Base-by-base conservation (phyloP, 768 basidiomycete species). In the Boletus pseudopeckii region DNA sequence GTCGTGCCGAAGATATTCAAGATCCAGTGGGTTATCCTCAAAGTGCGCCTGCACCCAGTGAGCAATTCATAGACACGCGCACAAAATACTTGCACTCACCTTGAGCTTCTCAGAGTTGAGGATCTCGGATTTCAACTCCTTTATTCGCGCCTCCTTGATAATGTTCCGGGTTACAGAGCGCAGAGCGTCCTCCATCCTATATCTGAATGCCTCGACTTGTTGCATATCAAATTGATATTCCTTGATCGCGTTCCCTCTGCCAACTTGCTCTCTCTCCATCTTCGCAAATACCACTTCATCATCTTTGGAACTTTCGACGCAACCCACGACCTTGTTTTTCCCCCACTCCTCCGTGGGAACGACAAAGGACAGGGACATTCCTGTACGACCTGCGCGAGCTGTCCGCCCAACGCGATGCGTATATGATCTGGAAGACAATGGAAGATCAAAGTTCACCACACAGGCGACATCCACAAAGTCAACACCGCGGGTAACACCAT, bases 401-500 rank as follows among this genome's bases (percentile, higher is more conserved):
- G 97, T 99, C 24, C 97, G 85, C 13, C 97, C 97, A 15, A 98
- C 88, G 45, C 97, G 87, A 68, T 99, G 97, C 0, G 90, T 94
- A 66, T 99, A 99, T 13, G 93, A 82, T 17, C 85, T 86, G 5
- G 90, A 80, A 0, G 92, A 86, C 1, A 83, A 76, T 1, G 97
- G 97, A n/a, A 98, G 80, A 71, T 99, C 97, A 71, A 98, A 99
- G 75, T 99, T 99, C 68, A 99, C 81, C 4, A 99, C 96, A 62
- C 95, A 98, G 10, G 94, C 85, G 51, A 98, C 97, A 60, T 97
- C 90, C 57, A 98, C 80, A 70, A 99, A 99, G 72, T 99, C 97
- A 53, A 98, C 85, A 3, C 97, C 97, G 43, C 97, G 88, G 1
- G 92, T 92, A 45, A 98, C 90, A 34, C 95, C 93, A 60, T 94